These are phyloP conservation scores for Porphyra umbilicalis DNA, from an alignment of 31 red algal genomes.

Conservation along the genomic window DNA sequence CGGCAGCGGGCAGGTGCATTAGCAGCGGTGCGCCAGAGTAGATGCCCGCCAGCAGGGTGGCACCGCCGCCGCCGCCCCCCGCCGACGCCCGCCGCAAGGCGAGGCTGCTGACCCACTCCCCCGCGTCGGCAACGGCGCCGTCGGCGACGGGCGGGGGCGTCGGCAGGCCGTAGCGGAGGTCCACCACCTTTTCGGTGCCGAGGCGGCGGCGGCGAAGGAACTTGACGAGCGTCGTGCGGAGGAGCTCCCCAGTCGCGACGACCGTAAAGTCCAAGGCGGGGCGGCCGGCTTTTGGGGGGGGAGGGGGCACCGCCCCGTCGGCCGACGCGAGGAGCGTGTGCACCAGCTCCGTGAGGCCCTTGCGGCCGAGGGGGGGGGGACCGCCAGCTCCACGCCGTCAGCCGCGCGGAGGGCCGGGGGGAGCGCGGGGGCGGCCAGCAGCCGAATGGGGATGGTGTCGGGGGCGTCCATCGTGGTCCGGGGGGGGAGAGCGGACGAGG, in stretches of 20 bases:
- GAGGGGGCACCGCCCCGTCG: background rate
- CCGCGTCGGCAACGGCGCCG: conserved; percentile 3
- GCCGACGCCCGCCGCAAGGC: background rate
- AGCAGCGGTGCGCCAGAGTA: conserved; percentile 39
- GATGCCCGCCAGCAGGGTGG: conserved; percentile 28
- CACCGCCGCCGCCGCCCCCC: conserved; percentile 1
- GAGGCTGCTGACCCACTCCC: conserved; percentile 53
- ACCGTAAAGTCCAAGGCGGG: conserved; percentile 56
- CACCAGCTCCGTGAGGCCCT: conserved; percentile 28
- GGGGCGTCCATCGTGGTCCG: background rate
- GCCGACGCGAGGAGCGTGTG: conserved; percentile 29
- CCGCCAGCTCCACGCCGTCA: conserved; percentile 33
- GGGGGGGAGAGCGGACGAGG: too few relatives aligned
- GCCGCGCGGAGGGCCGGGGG: conserved; percentile 18
- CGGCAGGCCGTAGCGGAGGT: conserved; percentile 58
- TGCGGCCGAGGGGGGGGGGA: conserved; percentile 40
- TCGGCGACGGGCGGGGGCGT: conserved; percentile 25
- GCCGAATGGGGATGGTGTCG: conserved; percentile 38
- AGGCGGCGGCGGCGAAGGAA: conserved; percentile 39
- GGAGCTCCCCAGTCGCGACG: conserved; percentile 16
- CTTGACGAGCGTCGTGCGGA: conserved; percentile 59
- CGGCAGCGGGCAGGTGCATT: background rate
- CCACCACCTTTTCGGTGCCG: conserved; percentile 28
- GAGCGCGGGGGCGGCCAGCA: conserved; percentile 23
- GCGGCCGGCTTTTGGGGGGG: background rate